These are phyloP conservation scores for Pyrenochaeta sp. DNA, from an alignment of 2,329 filamentous ascomycete genomes.

Conservation along the genomic window DNA sequence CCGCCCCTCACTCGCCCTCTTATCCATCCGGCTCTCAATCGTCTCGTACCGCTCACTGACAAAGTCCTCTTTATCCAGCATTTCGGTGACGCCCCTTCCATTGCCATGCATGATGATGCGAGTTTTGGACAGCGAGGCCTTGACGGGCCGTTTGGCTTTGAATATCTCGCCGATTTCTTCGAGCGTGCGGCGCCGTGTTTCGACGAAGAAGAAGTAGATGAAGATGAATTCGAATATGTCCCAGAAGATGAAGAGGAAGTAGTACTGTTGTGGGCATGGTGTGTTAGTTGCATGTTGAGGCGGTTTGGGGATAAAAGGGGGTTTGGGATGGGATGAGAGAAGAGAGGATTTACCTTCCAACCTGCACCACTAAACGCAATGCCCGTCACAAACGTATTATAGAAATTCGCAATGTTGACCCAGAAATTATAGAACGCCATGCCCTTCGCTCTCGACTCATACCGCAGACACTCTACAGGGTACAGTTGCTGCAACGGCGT, in stretches of 20 bases:
- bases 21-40: not conserved
- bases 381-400: slow-evolving; percentile 56
- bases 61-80: slow-evolving; percentile 37
- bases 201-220: slow-evolving; percentile 48
- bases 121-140: slow-evolving; percentile 41
- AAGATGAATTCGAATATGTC: slow-evolving; percentile 52
- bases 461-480: slow-evolving; percentile 58
- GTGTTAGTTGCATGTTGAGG: slow-evolving; percentile 5
- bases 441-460: slow-evolving; percentile 57
- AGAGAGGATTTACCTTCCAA: slow-evolving; percentile 41
- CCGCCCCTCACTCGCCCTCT: slow-evolving; percentile 12
- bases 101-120: slow-evolving; percentile 39
- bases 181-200: slow-evolving; percentile 51
- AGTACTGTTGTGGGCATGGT: slow-evolving; percentile 36
- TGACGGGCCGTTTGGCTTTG: slow-evolving; percentile 49
- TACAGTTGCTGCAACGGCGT: slow-evolving; percentile 58
- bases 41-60: slow-evolving; percentile 9
- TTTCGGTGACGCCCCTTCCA: slow-evolving; percentile 39
- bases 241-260: slow-evolving; percentile 52
- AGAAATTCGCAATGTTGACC: slow-evolving; percentile 55
- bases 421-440: slow-evolving; percentile 58
- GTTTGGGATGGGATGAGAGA: not conserved
- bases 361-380: slow-evolving; percentile 48
- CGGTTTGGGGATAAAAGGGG: not conserved
- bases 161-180: slow-evolving; percentile 58